phyloP scores from a whole-genome alignment of 352 stramenopile genomes.

The Phytopythium litorale region DNA sequence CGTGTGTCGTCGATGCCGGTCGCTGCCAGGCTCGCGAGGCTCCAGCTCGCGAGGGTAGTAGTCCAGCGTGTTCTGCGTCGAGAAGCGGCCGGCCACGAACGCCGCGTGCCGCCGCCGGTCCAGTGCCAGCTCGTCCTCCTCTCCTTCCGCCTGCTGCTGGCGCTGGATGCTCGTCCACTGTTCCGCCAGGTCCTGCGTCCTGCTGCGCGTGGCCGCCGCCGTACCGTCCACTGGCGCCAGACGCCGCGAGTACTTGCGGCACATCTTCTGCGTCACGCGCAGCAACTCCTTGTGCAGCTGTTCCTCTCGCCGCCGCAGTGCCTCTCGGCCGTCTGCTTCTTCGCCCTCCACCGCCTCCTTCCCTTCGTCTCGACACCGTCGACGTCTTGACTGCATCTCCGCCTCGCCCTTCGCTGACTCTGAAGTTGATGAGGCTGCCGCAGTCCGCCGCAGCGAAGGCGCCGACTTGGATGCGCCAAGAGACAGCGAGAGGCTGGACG shows the following conservation, averaged over 20 bases:
- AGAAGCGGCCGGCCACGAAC: conserved; percentile 54
- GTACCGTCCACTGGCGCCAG: conserved; percentile 23
- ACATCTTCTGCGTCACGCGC: conserved; percentile 57
- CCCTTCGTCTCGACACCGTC: neutral
- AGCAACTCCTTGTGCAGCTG: conserved; percentile 52
- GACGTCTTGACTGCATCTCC: neutral
- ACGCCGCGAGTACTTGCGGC: conserved; percentile 66
- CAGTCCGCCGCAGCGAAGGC: neutral
- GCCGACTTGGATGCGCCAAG: neutral
- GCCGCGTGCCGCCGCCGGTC: conserved; percentile 44
- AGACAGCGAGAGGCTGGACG: neutral
- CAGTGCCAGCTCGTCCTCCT: neutral
- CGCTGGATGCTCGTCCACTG: conserved; percentile 37
- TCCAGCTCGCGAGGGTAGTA: conserved; percentile 51
- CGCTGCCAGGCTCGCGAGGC: conserved; percentile 36
- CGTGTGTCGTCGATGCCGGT: conserved; percentile 41
- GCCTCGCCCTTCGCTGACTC: conserved; percentile 2
- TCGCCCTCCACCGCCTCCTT: neutral
- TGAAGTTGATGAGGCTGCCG: neutral
- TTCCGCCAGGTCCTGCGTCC: conserved; percentile 33
- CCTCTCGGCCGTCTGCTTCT: conserved; percentile 15
- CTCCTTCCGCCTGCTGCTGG: conserved; percentile 23
- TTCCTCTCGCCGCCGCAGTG: conserved; percentile 27
- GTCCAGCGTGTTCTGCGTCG: conserved; percentile 56
- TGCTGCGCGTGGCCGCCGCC: conserved; percentile 19